A percentile compares a stretch with the other conserved stretches of the same genome.
Conservation (phyloP, 2,329 filamentous ascomycete genomes). For the Ophiostoma tasmaniense region DNA sequence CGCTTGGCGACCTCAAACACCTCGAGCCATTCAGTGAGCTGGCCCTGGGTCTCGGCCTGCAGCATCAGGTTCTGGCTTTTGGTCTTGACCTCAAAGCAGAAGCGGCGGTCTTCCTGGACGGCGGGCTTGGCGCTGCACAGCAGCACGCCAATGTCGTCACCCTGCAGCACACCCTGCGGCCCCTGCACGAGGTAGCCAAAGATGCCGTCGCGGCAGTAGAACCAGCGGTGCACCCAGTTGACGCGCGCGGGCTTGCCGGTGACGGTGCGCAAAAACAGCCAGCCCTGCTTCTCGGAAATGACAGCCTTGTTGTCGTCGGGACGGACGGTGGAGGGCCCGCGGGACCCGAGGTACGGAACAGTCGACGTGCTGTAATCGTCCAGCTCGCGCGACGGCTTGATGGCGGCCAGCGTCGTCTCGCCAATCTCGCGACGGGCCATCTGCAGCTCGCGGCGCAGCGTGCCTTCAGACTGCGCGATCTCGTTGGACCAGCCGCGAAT, state of each 20-base stretch:
- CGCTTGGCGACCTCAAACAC: constrained; percentile 92
- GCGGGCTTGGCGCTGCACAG: constrained; percentile 89
- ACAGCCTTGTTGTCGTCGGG: constrained; percentile 39
- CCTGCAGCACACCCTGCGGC: constrained; percentile 80
- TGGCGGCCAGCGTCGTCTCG: constrained; percentile 59
- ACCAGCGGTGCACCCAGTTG: constrained; percentile 88
- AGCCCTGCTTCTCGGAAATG: constrained; percentile 78
- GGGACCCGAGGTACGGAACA: constrained; percentile 73
- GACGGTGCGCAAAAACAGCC: constrained; percentile 75
- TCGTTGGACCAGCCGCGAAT: constrained; percentile 88
- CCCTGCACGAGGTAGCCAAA: constrained; percentile 91
- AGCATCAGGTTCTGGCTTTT: constrained; percentile 85
- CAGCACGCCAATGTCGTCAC: constrained; percentile 89
- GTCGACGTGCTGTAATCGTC: constrained; percentile 89
- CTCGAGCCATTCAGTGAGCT: constrained; percentile 91
- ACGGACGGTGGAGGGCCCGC: constrained; percentile 52
- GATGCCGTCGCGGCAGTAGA: constrained; percentile 89
- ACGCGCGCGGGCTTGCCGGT: constrained; percentile 83
- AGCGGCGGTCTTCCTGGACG: constrained; percentile 84
- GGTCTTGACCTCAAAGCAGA: constrained; percentile 98
- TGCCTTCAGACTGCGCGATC: constrained; percentile 80
- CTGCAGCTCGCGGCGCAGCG: constrained; percentile 75
- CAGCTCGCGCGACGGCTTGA: constrained; percentile 79
- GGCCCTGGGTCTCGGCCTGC: constrained; percentile 84
- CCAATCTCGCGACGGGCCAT: constrained; percentile 73